Conservation (phyloP, 306 rosid genomes). For the Vicia sativa region DNA sequence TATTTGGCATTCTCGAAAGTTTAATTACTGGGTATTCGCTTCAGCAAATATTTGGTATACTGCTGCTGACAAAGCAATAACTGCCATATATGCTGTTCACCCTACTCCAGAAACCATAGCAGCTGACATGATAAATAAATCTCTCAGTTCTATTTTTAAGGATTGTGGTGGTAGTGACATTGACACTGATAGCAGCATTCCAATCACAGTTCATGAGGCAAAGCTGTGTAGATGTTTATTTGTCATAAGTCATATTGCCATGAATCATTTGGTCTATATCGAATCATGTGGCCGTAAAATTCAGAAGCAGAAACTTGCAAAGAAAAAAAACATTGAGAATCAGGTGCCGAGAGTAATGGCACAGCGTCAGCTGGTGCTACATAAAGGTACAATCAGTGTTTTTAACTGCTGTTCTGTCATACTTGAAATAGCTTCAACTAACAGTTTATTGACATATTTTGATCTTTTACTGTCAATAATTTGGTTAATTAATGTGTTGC, state of each 20-base stretch:
- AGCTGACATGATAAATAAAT: slow-evolving; percentile 65
- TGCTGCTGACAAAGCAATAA: slow-evolving; percentile 90
- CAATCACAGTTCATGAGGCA: slow-evolving; percentile 62
- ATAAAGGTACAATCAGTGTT: slow-evolving; percentile 51
- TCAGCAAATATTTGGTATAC: slow-evolving; percentile 83
- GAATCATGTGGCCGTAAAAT: slow-evolving; percentile 87
- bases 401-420: slow-evolving; percentile 1
- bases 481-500: slow-evolving; percentile 39
- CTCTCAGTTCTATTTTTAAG: slow-evolving; percentile 61
- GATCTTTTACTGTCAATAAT: slow-evolving; percentile 22
- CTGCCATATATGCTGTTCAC: slow-evolving; percentile 78
- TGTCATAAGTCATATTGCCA: slow-evolving; percentile 80
- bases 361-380: slow-evolving; percentile 51
- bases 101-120: slow-evolving; percentile 87
- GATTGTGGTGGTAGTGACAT: slow-evolving; percentile 54
- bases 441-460: slow-evolving; percentile 10
- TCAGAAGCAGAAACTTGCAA: slow-evolving; percentile 70
- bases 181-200: slow-evolving; percentile 49
- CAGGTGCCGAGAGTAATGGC: slow-evolving; percentile 52
- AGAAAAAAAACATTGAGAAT: slow-evolving; percentile 54
- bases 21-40: slow-evolving; percentile 79
- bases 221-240: slow-evolving; percentile 81
- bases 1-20: slow-evolving; percentile 75
- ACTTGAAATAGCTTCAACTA: slow-evolving; percentile 23
- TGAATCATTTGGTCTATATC: slow-evolving; percentile 86